Conservation (phyloP, 345 rosid genomes). For the Eucalyptus leucophloia region DNA sequence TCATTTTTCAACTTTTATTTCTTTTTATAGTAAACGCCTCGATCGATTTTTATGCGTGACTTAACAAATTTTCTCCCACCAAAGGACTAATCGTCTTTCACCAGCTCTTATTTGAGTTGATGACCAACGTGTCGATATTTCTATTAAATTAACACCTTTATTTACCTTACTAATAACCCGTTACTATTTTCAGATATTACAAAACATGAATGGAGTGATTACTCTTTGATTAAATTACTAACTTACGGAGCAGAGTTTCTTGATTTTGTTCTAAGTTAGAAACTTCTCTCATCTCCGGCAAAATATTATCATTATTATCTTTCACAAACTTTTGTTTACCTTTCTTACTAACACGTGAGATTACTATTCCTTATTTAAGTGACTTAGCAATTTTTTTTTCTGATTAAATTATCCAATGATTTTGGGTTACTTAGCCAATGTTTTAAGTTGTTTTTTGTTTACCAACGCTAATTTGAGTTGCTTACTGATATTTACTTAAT, state of each 20-base stretch:
- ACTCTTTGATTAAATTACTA: not conserved
- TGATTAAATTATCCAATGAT: no score
- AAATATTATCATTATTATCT: no score
- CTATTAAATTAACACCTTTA: not conserved
- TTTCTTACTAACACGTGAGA: not conserved
- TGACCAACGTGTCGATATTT: not conserved
- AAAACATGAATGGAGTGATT: not conserved
- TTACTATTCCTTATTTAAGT: not conserved
- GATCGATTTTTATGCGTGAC: not conserved
- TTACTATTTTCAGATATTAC: not conserved
- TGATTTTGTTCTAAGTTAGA: accelerated
- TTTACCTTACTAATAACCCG: not conserved
- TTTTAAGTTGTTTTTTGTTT: no score
- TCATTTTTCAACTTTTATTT: not conserved
- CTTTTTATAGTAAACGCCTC: no score
- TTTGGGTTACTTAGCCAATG: not conserved
- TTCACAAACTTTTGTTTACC: not conserved
- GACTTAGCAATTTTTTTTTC: not conserved
- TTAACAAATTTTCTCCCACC: not conserved
- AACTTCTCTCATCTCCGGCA: not conserved
- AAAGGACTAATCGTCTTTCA: not conserved
- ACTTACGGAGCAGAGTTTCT: not conserved
- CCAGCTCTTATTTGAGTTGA: not conserved
- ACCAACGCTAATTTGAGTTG: not conserved
- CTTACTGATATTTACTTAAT: not conserved